phyloP scores from a whole-genome alignment of 805 yeast species.

The Starmerella cellae region DNA sequence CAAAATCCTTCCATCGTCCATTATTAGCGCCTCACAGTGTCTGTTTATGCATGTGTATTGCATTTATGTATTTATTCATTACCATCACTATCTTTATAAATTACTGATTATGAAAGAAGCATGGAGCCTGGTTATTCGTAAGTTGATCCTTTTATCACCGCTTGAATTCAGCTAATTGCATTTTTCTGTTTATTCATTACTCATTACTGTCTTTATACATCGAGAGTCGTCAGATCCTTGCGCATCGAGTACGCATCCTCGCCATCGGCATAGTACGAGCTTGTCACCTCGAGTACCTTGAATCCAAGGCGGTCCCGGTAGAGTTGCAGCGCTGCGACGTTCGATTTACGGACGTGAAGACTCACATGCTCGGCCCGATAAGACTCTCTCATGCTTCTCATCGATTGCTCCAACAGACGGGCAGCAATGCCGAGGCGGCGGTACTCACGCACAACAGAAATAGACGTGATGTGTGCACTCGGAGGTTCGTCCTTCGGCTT shows the following conservation, averaged over 20 bases:
- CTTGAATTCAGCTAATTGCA: too few relatives aligned
- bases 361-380: conserved; percentile 75
- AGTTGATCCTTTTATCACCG: too few relatives aligned
- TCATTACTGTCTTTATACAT: background rate
- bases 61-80: too few relatives aligned
- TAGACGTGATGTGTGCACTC: conserved; percentile 88
- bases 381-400: conserved; percentile 67
- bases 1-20: too few relatives aligned
- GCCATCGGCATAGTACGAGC: conserved; percentile 88
- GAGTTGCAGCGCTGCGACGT: conserved; percentile 84
- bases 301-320: conserved; percentile 76
- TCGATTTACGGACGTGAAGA: conserved; percentile 84
- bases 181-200: too few relatives aligned
- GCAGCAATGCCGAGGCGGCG: conserved; percentile 93
- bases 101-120: too few relatives aligned
- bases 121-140: too few relatives aligned
- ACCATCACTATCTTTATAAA: too few relatives aligned
- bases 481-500: conserved; percentile 22
- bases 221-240: conserved; percentile 28
- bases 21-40: too few relatives aligned
- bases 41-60: too few relatives aligned
- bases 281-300: conserved; percentile 69
- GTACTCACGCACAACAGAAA: conserved; percentile 90
- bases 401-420: conserved; percentile 62
- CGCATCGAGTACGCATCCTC: conserved; percentile 97